Percentiles rank a stretch among this genome's conserved stretches.
phyloP scores from a whole-genome alignment of 2,329 filamentous ascomycete species.

The Epichloe scottii region DNA sequence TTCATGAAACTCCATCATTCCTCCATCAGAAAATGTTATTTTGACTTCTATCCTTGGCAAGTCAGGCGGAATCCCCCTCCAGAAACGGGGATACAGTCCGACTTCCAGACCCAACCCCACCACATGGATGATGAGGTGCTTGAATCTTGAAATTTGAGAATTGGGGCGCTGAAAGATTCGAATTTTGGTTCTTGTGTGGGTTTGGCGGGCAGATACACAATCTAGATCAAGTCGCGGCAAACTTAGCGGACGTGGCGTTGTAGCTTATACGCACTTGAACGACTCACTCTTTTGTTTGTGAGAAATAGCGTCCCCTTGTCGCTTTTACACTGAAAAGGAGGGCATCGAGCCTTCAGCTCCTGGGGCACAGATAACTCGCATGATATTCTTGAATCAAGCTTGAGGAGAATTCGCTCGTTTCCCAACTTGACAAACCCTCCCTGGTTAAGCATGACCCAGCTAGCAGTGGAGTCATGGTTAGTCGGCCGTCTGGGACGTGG shows the following conservation, averaged over 20 bases:
- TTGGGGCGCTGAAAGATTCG: conserved; percentile 79
- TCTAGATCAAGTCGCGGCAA: conserved; percentile 31
- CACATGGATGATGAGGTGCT: conserved; percentile 71
- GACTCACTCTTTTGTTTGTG: conserved; percentile 68
- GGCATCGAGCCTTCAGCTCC: conserved; percentile 45
- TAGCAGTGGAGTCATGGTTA: conserved; percentile 43
- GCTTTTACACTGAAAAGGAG: conserved; percentile 57
- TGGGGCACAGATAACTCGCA: conserved; percentile 62
- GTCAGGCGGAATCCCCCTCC: conserved; percentile 71
- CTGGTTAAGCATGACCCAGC: conserved; percentile 86
- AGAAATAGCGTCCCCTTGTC: conserved; percentile 66
- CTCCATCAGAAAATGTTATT: conserved; percentile 86
- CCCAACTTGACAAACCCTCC: conserved; percentile 72
- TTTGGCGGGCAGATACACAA: conserved; percentile 74
- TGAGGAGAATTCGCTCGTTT: conserved; percentile 70
- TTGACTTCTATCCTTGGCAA: conserved; percentile 66
- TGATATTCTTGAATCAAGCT: conserved; percentile 65
- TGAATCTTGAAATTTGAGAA: conserved; percentile 77
- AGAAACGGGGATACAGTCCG: conserved; percentile 64
- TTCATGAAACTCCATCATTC: conserved; percentile 82
- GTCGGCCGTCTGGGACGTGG: conserved; percentile 21
- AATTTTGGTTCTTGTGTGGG: conserved; percentile 49
- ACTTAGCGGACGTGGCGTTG: not conserved
- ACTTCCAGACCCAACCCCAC: conserved; percentile 88
- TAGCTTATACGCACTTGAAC: not conserved